These are phyloP conservation scores for Capillidium heterosporum DNA, from an alignment of 371 early-diverging fungal species.

Conservation along the genomic window DNA sequence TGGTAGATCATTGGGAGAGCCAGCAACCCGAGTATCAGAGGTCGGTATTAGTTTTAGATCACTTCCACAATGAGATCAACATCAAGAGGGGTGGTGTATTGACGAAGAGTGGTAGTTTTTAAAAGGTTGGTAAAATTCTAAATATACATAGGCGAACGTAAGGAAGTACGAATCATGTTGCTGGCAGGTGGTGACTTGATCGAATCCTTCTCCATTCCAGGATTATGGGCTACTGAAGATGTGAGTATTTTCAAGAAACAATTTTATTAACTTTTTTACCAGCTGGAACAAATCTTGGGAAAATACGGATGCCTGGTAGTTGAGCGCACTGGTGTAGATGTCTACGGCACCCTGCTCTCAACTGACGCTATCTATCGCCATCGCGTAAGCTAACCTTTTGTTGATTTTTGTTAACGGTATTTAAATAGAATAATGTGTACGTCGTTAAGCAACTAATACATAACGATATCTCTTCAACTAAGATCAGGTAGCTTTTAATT, in stretches of 20 bases:
- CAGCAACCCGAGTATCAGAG: slow-evolving; percentile 58
- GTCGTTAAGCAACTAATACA: slow-evolving; percentile 90
- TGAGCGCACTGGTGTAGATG: slow-evolving; percentile 88
- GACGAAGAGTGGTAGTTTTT: slow-evolving; percentile 22
- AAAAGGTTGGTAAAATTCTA: background rate
- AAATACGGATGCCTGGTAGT: slow-evolving; percentile 87
- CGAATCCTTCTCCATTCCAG: slow-evolving; percentile 80
- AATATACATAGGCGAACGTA: slow-evolving; percentile 19
- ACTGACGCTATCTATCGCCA: slow-evolving; percentile 83
- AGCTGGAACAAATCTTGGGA: slow-evolving; percentile 86
- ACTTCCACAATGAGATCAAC: slow-evolving; percentile 80
- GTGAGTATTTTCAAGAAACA: slow-evolving; percentile 28
- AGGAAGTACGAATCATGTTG: slow-evolving; percentile 65
- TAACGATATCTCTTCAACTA: slow-evolving; percentile 91
- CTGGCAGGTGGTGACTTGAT: slow-evolving; percentile 95
- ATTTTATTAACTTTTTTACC: slow-evolving; percentile 8
- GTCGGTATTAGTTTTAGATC: slow-evolving; percentile 83
- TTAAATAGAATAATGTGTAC: slow-evolving; percentile 56
- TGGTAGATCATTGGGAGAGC: slow-evolving; percentile 95
- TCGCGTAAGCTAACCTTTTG: slow-evolving; percentile 25
- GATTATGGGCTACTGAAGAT: slow-evolving; percentile 81
- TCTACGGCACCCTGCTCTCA: slow-evolving; percentile 71
- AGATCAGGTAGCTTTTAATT: slow-evolving; percentile 41
- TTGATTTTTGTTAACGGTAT: background rate
- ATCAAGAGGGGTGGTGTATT: slow-evolving; percentile 28